Evolutionary conservation across 441 rosid genomes (phyloP).

Genomic region (Aleurites moluccanus): DNA sequence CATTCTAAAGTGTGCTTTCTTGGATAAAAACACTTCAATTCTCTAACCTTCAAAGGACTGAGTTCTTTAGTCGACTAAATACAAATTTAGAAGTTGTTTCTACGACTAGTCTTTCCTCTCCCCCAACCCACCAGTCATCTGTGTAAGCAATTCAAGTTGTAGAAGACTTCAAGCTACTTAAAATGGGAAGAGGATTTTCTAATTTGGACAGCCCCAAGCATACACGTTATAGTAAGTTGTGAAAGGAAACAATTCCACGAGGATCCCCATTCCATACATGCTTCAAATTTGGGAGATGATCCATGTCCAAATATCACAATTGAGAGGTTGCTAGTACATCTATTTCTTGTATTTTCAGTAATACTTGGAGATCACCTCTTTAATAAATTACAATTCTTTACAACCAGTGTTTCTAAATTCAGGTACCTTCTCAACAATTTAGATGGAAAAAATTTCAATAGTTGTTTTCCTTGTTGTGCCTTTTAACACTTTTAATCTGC

Average conservation of each 20-base stretch:
- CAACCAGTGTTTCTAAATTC: neutral
- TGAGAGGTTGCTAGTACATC: neutral
- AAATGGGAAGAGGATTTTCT: conserved; percentile 29
- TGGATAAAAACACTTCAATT: neutral
- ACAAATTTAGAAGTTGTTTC: conserved; percentile 11
- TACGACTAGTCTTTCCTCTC: neutral
- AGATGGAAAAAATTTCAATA: conserved; percentile 15
- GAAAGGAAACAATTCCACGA: conserved; percentile 10
- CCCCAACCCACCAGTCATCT: conserved; percentile 14
- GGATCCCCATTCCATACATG: conserved; percentile 25
- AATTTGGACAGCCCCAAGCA: neutral
- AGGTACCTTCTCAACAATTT: neutral
- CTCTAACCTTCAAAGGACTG: neutral
- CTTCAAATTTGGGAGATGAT: conserved; percentile 18
- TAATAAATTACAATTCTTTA: conserved; percentile 16
- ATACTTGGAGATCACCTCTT: conserved; percentile 20
- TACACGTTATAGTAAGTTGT: conserved; percentile 4
- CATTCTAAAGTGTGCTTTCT: conserved; percentile 2
- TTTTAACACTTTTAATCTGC: neutral
- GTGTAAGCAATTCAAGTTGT: conserved; percentile 18
- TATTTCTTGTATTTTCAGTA: neutral
- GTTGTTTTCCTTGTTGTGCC: neutral
- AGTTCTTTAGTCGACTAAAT: neutral
- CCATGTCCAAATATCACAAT: neutral
- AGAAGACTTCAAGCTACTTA: conserved; percentile 23